Evolutionary conservation across 1,284 basidiomycete genomes (phyloP).

Genomic region (Calocybe gambosa): DNA sequence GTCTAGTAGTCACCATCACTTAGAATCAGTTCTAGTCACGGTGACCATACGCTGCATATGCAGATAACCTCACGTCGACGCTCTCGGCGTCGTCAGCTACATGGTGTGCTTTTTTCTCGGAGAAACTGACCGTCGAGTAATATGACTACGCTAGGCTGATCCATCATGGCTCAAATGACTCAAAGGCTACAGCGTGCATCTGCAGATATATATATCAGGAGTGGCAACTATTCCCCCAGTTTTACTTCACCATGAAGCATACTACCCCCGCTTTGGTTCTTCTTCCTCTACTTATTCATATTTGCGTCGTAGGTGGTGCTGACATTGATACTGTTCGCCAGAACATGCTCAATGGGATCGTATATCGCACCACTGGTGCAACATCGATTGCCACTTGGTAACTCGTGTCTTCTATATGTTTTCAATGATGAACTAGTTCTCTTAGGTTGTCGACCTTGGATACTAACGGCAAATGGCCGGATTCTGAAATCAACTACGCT

Average conservation of each 20-base stretch:
- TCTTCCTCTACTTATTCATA: background rate
- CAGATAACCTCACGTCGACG: background rate
- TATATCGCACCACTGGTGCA: conserved; percentile 14
- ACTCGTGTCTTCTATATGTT: conserved; percentile 17
- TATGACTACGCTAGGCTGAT: background rate
- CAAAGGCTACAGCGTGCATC: background rate
- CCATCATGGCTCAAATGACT: too few species aligned
- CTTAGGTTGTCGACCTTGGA: conserved; percentile 27
- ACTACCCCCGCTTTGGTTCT: background rate
- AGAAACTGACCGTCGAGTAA: background rate
- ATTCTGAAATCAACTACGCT: conserved; percentile 30
- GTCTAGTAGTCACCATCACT: background rate
- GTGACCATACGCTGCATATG: too few species aligned
- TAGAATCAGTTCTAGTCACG: background rate
- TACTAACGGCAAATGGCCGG: conserved; percentile 31
- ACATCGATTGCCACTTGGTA: conserved; percentile 13
- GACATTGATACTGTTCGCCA: conserved; percentile 12
- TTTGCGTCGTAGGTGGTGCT: background rate
- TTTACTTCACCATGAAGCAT: conserved; percentile 5
- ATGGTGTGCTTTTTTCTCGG: background rate
- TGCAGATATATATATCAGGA: conserved; percentile 8
- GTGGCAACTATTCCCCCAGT: background rate
- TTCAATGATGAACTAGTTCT: background rate
- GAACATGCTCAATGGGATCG: conserved; percentile 10
- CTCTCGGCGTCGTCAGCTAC: background rate